phyloP scores from a whole-genome alignment of 352 stramenopile species.

The Globisporangium nodosum region DNA sequence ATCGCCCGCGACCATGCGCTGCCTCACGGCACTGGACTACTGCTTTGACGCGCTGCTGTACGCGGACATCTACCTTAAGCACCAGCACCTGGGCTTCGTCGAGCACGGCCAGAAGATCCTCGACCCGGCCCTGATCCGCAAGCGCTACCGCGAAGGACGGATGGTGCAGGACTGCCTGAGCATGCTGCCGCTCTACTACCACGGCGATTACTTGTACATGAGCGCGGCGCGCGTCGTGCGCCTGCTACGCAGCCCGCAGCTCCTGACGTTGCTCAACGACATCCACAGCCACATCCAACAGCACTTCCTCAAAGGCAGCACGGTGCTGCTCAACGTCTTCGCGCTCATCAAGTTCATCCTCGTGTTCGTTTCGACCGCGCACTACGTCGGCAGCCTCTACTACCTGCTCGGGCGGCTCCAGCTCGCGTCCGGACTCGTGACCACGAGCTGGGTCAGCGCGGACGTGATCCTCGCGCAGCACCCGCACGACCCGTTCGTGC shows the following conservation, averaged over 20 bases:
- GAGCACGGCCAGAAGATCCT: constrained; percentile 38
- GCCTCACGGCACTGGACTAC: constrained; percentile 37
- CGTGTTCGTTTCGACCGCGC: constrained; percentile 50
- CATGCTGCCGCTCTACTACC: constrained; percentile 40
- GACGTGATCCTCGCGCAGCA: constrained; percentile 52
- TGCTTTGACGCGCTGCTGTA: constrained; percentile 27
- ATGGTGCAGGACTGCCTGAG: constrained; percentile 34
- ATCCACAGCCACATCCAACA: constrained; percentile 47
- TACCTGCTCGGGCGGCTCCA: constrained; percentile 40
- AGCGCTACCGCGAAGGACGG: constrained; percentile 22
- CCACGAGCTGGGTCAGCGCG: constrained; percentile 49
- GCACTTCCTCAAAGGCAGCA: constrained; percentile 35
- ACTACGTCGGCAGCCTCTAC: constrained; percentile 46
- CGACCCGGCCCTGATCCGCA: constrained; percentile 28
- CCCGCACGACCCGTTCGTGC: constrained; percentile 35
- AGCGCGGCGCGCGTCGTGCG: constrained; percentile 31
- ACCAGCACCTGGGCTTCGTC: constrained; percentile 28
- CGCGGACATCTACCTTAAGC: constrained; percentile 35
- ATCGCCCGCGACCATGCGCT: constrained; percentile 11
- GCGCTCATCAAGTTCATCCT: constrained; percentile 49
- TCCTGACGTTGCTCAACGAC: constrained; percentile 30
- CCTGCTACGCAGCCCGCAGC: constrained; percentile 37
- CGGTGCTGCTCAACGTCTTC: constrained; percentile 38
- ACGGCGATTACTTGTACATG: constrained; percentile 29
- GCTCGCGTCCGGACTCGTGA: constrained; percentile 23